phyloP scores from a whole-genome alignment of 768 basidiomycete species.

The Naematelia aurantialba region DNA sequence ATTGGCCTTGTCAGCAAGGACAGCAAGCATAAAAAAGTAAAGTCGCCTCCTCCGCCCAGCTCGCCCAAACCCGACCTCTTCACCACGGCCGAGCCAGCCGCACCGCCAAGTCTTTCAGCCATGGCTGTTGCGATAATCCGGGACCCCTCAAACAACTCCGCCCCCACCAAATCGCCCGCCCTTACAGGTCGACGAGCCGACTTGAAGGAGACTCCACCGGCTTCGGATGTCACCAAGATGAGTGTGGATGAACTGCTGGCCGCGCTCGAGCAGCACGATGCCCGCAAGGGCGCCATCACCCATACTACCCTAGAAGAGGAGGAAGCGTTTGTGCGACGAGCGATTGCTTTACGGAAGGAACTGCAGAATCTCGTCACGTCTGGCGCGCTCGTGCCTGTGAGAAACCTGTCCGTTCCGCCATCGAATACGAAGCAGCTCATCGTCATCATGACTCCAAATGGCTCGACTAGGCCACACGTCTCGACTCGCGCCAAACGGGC shows the following conservation, averaged over 20 bases:
- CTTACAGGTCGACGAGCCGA: conserved; percentile 40
- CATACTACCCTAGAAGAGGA: conserved; percentile 35
- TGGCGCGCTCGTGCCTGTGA: conserved; percentile 34
- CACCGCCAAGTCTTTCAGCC: background rate
- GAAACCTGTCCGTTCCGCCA: conserved; percentile 26
- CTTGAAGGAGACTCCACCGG: conserved; percentile 18
- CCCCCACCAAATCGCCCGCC: conserved; percentile 37
- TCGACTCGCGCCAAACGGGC: conserved; percentile 37
- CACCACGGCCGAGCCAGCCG: background rate
- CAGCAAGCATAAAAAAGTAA: conserved; percentile 17
- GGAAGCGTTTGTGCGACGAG: conserved; percentile 38
- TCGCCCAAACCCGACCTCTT: background rate
- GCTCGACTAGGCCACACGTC: conserved; percentile 39
- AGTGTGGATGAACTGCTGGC: conserved; percentile 40
- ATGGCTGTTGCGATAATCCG: background rate
- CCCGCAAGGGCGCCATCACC: conserved; percentile 23
- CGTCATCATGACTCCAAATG: conserved; percentile 44
- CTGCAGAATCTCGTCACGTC: conserved; percentile 32
- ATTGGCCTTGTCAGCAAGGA: conserved; percentile 26
- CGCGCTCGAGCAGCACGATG: conserved; percentile 39
- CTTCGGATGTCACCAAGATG: conserved; percentile 36
- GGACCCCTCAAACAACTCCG: background rate
- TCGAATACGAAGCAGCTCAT: conserved; percentile 29
- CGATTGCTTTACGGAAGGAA: conserved; percentile 35
- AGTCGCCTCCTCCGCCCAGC: background rate